Evolutionary conservation across 495 filamentous ascomycete genomes (phyloP).

Genomic region (Daldinia concentrica): DNA sequence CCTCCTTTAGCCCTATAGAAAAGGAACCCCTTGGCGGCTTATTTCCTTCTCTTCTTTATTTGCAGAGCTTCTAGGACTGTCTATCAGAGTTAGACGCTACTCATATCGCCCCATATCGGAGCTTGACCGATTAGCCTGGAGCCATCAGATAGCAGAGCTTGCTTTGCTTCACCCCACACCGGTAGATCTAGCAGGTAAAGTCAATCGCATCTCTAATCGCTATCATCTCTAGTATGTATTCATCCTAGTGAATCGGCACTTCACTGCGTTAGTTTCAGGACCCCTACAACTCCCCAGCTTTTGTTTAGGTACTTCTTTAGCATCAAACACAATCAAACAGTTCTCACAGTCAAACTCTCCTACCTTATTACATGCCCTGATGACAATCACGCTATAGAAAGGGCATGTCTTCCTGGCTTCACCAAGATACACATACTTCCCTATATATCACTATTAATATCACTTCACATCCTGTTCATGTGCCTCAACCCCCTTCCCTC

Average conservation of each 20-base stretch:
- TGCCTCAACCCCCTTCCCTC: background rate
- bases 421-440: background rate
- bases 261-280: slow-evolving; percentile 6
- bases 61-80: background rate
- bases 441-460: background rate
- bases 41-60: background rate
- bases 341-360: slow-evolving; percentile 12
- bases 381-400: background rate
- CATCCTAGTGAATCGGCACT: slow-evolving; percentile 2
- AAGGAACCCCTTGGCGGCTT: background rate
- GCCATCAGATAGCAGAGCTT: background rate
- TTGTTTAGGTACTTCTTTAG: background rate
- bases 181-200: slow-evolving; percentile 1
- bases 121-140: background rate
- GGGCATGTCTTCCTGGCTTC: background rate
- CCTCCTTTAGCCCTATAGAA: background rate
- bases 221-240: slow-evolving; percentile 15
- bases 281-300: slow-evolving; percentile 4
- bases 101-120: background rate
- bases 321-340: slow-evolving; percentile 2
- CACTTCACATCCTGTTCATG: background rate
- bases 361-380: slow-evolving; percentile 12
- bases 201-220: slow-evolving; percentile 7
- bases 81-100: background rate
- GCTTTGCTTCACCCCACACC: slow-evolving; percentile 11